Percentiles rank a stretch among this genome's conserved stretches.
phyloP scores from a whole-genome alignment of 805 yeast genomes.

The Suhomyces sp. region DNA sequence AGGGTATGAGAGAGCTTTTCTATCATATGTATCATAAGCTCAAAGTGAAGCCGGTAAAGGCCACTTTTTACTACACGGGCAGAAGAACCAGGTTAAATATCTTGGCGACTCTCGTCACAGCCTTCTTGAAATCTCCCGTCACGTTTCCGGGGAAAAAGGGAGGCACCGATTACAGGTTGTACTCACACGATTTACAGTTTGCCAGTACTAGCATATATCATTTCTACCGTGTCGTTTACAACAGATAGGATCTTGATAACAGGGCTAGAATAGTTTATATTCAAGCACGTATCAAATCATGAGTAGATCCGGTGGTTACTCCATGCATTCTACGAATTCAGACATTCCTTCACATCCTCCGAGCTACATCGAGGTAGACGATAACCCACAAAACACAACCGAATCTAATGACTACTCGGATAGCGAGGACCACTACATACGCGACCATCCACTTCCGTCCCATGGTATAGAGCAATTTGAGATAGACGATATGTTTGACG shows the following conservation, averaged over 20 bases:
- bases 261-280: not conserved
- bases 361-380: constrained; percentile 7
- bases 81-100: not conserved
- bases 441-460: not conserved
- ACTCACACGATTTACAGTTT: not conserved
- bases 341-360: constrained; percentile 12
- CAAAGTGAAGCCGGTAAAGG: not conserved
- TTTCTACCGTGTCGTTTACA: not conserved
- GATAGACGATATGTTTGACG: constrained; percentile 28
- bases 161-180: not conserved
- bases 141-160: not conserved
- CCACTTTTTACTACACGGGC: not conserved
- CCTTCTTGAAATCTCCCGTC: not conserved
- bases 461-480: constrained; percentile 32
- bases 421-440: not conserved
- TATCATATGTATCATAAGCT: not conserved
- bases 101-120: not conserved
- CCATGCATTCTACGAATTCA: not conserved
- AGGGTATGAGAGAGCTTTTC: not conserved
- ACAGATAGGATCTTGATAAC: not conserved
- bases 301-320: not conserved
- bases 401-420: not conserved
- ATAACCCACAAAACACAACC: not conserved
- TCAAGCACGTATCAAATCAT: not conserved
- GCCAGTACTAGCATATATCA: not conserved